Base-by-base conservation (phyloP, 1,284 basidiomycete species). In the Ceratobasidium sp. region DNA sequence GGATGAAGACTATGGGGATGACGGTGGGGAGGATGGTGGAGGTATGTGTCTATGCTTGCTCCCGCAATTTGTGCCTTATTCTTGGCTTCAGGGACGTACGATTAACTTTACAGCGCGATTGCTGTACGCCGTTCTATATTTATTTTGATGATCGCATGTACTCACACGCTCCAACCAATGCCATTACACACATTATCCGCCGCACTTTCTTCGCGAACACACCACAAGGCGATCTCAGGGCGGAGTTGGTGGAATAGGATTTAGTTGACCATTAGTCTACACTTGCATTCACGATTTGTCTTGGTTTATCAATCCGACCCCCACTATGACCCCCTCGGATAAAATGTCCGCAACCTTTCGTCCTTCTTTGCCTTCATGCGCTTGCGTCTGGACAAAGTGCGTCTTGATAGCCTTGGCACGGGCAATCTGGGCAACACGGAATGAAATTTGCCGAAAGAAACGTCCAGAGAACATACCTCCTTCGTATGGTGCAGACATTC, bases 401-500 rank as follows among this genome's bases (percentile, higher is more conserved):
- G 85, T 81, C 77, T 91, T 88, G 76, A 94, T 82, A 29, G 85
- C 81, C 75, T 89, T 87, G 47, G 89, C 89, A 38, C 92, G 87
- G 29, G 86, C 87, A 76, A 88, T 86, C 92, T 94, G 75, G 10
- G 45, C 10, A 43, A 53, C 27, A 38, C 34, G 68, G 64, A 22
- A 47, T 49, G 32, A 62, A 70, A 55, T 62, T 70, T 29, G 34
- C 8, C n/a, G 53, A 31, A 22, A 47, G 45, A 58, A 47, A 69
- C 47, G 65, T 69, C 27, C 34, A 56, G 35, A 70, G 52, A 69
- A 50, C 43, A 38, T 72, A 94, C 95, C 87, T 96, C 94, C 79
- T 96, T 93, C 49, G 86, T 89, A 77, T 91, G 88, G 78, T 97
- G 95, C 70, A 98, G 81, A 79, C 96, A 98, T 79, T 97, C 94